Percentiles rank a stretch among this genome's conserved stretches.
These are phyloP conservation scores for Fusarium verticillioides DNA, from an alignment of 2,329 filamentous ascomycete species.

Conservation along the genomic window DNA sequence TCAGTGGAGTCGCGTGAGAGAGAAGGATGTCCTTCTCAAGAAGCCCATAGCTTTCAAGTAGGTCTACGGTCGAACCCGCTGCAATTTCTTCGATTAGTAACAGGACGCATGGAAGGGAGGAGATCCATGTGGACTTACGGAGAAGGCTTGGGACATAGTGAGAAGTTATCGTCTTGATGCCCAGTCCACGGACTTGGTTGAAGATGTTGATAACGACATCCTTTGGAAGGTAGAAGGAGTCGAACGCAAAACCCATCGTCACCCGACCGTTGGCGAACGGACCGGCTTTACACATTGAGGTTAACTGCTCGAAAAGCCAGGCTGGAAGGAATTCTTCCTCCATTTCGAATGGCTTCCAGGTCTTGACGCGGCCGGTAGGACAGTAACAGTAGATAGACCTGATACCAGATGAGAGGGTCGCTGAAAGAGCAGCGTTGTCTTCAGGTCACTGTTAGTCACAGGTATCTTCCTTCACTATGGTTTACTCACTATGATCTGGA, in stretches of 20 bases:
- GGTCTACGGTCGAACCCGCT: not conserved
- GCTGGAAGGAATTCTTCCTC: not conserved
- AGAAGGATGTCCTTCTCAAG: constrained; percentile 6
- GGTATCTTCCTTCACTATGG: too few species aligned
- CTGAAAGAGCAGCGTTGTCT: constrained; percentile 7
- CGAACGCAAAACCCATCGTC: constrained; percentile 15
- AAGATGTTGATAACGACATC: not conserved
- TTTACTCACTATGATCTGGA: constrained; percentile 2
- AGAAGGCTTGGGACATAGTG: constrained; percentile 5
- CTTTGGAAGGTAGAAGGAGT: constrained; percentile 14
- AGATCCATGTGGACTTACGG: not conserved
- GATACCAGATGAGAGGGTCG: constrained; percentile 4
- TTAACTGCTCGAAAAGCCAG: not conserved
- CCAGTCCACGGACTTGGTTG: not conserved
- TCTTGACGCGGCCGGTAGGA: not conserved
- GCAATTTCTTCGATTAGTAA: rapidly evolving
- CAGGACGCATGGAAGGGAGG: too few species aligned
- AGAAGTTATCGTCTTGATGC: constrained; percentile 10
- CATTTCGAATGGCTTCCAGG: constrained; percentile 5
- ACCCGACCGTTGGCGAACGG: not conserved
- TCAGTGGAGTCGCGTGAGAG: constrained; percentile 2
- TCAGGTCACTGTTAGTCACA: too few species aligned
- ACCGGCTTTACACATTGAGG: not conserved
- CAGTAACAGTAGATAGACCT: constrained; percentile 18
- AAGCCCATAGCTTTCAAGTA: not conserved